Conservation (phyloP, 2,329 filamentous ascomycete genomes). For the Penicillium fuscoglaucum region DNA sequence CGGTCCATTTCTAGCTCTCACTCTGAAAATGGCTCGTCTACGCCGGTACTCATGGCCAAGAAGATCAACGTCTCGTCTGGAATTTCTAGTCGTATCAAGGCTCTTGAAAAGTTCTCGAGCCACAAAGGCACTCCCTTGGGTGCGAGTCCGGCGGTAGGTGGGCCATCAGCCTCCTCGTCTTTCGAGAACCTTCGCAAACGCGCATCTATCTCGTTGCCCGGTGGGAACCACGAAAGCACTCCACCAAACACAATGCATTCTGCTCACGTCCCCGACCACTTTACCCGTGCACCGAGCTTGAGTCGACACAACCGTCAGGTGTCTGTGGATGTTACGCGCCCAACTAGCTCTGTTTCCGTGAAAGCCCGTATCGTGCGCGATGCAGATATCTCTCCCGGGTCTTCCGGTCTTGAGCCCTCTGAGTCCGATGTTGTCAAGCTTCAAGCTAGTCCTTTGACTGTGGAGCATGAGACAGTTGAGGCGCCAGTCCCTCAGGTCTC, state of each 20-base stretch:
- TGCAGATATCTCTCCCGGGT: slow-evolving; percentile 48
- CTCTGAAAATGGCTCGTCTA: slow-evolving; percentile 32
- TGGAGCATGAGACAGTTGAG: slow-evolving; percentile 63
- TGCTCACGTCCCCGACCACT: slow-evolving; percentile 27
- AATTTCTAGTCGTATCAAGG: slow-evolving; percentile 93
- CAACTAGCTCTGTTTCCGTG: slow-evolving; percentile 77
- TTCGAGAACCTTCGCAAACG: slow-evolving; percentile 55
- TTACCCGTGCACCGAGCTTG: slow-evolving; percentile 35
- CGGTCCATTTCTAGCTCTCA: slow-evolving; percentile 44
- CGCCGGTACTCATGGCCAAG: slow-evolving; percentile 59
- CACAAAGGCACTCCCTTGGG: slow-evolving; percentile 42
- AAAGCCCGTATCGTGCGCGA: slow-evolving; percentile 78
- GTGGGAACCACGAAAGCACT: slow-evolving; percentile 25
- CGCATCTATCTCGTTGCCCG: slow-evolving; percentile 38
- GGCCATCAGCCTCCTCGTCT: slow-evolving; percentile 59
- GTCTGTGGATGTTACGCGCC: slow-evolving; percentile 23
- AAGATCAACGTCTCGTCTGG: slow-evolving; percentile 84
- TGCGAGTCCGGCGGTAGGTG: slow-evolving; percentile 39
- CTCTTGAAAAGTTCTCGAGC: slow-evolving; percentile 73
- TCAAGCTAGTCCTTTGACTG: slow-evolving; percentile 58
- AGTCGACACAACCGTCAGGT: slow-evolving; percentile 31
- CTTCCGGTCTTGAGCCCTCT: slow-evolving; percentile 27
- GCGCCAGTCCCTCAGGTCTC: slow-evolving; percentile 19
- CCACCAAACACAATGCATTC: slow-evolving; percentile 30
- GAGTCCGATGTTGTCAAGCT: slow-evolving; percentile 45